Base-by-base conservation (phyloP, 1,139 yeast species). In the Candida tropicalis region DNA sequence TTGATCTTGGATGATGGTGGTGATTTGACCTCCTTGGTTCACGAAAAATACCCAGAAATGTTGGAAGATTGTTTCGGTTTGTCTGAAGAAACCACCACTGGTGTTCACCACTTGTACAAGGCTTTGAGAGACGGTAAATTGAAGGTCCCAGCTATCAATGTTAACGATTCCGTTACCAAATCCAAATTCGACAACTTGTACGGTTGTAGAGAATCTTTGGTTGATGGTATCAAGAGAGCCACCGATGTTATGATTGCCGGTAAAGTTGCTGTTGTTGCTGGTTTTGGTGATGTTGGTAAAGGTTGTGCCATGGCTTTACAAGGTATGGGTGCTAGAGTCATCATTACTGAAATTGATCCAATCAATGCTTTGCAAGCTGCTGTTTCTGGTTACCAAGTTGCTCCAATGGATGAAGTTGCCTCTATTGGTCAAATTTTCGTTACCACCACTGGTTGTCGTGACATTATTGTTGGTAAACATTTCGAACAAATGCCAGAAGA, bases 241-340 rank as follows among this genome's bases (percentile, higher is more conserved):
- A 93, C 99, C 66, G 99, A 93, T 67, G 99, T 93, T 62, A 95
- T 93, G 99, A 87, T 93, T 68, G 99, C 98, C 58, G 99, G 99
- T 80, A 93, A 93, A 81, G 95, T 90, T 65, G 96, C 98, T 55
- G 95, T 93, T 60, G 99, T 93, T 63, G 98, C 98, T 53, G 99
- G 99, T 75, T 93, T 84, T 81, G 99, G 99, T 84, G 99, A 93
- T 71, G 99, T 93, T 65, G 99, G 99, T 80, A 93, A 93, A 81
- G 99, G 99, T 74, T 93, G 99, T 81, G 98, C 97, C 68, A 87
- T 91, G 88, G 97, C 99, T 59, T 84, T 95, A 65, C 88, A 91
- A 77, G 93, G 96, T 66, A 91, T 93, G 98, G 99, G 99, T 79
- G 97, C 99, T 56, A 88, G 98, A 75, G 99, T 93, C 61, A 82